A percentile compares a stretch with the other conserved stretches of the same genome.
Evolutionary conservation across 2,329 filamentous ascomycete species (phyloP).

Genomic region (Ilyonectria sp.): DNA sequence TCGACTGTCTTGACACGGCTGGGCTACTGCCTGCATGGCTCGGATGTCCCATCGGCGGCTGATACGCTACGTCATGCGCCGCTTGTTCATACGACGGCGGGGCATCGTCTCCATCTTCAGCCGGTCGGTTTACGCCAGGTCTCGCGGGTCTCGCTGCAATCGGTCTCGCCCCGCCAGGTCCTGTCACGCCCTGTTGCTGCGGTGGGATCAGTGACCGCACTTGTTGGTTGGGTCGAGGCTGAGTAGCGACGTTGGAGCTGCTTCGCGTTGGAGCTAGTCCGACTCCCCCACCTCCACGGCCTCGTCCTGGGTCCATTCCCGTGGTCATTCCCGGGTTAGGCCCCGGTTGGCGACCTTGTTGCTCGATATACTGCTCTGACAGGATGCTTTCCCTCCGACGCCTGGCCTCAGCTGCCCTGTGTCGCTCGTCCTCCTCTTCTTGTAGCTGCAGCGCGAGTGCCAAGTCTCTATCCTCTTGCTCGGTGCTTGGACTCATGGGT

Average conservation of each 20-base stretch:
- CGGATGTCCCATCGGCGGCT: constrained; percentile 67
- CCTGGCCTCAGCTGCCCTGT: constrained; percentile 76
- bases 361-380: constrained; percentile 80
- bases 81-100: constrained; percentile 73
- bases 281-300: constrained; percentile 20
- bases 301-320: constrained; percentile 34
- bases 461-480: constrained; percentile 88
- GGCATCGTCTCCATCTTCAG: constrained; percentile 64
- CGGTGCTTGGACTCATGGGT: constrained; percentile 60
- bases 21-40: constrained; percentile 60
- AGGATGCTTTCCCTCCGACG: constrained; percentile 77
- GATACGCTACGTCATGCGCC: constrained; percentile 65
- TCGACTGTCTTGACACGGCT: constrained; percentile 40
- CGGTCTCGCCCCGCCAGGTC: constrained; percentile 42
- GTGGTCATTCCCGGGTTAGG: constrained; percentile 38
- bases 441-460: constrained; percentile 93
- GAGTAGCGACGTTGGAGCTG: constrained; percentile 40
- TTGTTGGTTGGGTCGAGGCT: constrained; percentile 44
- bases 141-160: neutral
- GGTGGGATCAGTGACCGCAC: constrained; percentile 60
- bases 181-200: constrained; percentile 54
- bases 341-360: constrained; percentile 64
- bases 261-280: constrained; percentile 44
- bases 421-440: constrained; percentile 90
- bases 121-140: constrained; percentile 49